Percentiles rank a stretch among this genome's conserved stretches.
phyloP scores from a whole-genome alignment of 176 grass and related monocot species.

The Eragrostis nindensis region DNA sequence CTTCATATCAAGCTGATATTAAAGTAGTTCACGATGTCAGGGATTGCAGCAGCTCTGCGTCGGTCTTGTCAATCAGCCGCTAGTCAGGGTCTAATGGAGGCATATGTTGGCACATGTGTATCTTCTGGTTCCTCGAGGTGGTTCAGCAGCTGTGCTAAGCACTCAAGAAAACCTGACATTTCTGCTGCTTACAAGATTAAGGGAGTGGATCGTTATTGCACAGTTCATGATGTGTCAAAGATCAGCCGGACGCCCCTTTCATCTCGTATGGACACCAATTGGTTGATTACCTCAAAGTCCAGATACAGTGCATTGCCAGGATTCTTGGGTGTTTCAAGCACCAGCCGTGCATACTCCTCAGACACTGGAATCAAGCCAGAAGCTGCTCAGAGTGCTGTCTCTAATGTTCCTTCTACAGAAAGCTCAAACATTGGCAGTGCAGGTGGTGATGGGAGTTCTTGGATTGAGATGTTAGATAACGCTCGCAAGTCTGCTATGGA shows the following conservation, averaged over 20 bases:
- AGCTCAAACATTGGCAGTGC: conserved; percentile 28
- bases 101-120: conserved; percentile 28
- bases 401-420: conserved; percentile 56
- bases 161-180: conserved; percentile 19
- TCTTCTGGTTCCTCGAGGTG: conserved; percentile 35
- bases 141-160: conserved; percentile 43
- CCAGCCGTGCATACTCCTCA: conserved; percentile 56
- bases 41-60: conserved; percentile 27
- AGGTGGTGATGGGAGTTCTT: conserved; percentile 46
- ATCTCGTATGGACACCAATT: conserved; percentile 31
- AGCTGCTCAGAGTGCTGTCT: conserved; percentile 30
- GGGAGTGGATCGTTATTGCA: conserved; percentile 23
- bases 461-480: conserved; percentile 62
- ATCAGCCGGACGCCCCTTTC: conserved; percentile 28
- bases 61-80: conserved; percentile 19
- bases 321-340: conserved; percentile 32
- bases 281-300: conserved; percentile 39
- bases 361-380: conserved; percentile 49
- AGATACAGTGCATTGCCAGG: conserved; percentile 31
- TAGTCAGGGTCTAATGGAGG: conserved; percentile 46
- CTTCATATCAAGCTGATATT: conserved; percentile 27
- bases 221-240: conserved; percentile 34
- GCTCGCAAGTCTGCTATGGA: conserved; percentile 59
- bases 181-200: conserved; percentile 24
- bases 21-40: conserved; percentile 38